These are phyloP conservation scores for Apiospora koreana DNA, from an alignment of 2,329 filamentous ascomycete genomes.

Conservation along the genomic window DNA sequence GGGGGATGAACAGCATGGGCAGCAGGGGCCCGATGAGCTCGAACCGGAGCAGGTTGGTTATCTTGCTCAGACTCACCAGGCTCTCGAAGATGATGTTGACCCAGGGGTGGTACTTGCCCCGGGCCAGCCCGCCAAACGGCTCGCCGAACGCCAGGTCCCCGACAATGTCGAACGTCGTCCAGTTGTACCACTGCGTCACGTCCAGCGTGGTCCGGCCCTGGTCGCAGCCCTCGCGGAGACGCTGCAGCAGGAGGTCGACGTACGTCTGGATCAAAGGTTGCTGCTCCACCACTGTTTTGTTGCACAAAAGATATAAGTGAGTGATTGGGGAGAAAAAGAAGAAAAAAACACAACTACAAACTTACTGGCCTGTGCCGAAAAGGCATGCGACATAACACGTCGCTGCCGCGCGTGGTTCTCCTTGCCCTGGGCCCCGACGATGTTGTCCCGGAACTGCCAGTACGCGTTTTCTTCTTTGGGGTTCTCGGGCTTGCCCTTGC, in stretches of 20 bases:
- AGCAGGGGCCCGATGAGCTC: neutral
- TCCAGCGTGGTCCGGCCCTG: neutral
- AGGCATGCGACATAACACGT: slow-evolving; percentile 19
- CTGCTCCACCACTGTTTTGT: slow-evolving; percentile 19
- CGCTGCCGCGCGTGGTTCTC: slow-evolving; percentile 18
- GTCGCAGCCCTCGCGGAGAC: slow-evolving; percentile 12
- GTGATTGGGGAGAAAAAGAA: no score
- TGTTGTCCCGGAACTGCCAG: slow-evolving; percentile 22
- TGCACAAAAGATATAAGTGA: no score
- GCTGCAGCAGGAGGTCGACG: slow-evolving; percentile 20
- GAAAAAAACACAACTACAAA: neutral
- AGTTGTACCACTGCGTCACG: slow-evolving; percentile 20
- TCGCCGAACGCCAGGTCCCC: slow-evolving; percentile 23
- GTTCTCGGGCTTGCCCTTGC: slow-evolving; percentile 24
- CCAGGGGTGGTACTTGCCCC: slow-evolving; percentile 19
- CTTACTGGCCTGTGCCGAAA: slow-evolving; percentile 17
- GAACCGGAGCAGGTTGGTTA: slow-evolving; percentile 28
- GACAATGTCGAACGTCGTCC: slow-evolving; percentile 24
- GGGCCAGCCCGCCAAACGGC: slow-evolving; percentile 20
- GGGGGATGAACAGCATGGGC: neutral
- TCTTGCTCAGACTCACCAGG: no score
- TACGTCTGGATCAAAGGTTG: slow-evolving; percentile 23
- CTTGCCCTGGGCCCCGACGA: slow-evolving; percentile 31
- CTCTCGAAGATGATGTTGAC: slow-evolving; percentile 16
- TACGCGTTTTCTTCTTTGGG: slow-evolving; percentile 26